Evolutionary conservation across 2,329 filamentous ascomycete genomes (phyloP).

Genomic region (Xylaria sp.): DNA sequence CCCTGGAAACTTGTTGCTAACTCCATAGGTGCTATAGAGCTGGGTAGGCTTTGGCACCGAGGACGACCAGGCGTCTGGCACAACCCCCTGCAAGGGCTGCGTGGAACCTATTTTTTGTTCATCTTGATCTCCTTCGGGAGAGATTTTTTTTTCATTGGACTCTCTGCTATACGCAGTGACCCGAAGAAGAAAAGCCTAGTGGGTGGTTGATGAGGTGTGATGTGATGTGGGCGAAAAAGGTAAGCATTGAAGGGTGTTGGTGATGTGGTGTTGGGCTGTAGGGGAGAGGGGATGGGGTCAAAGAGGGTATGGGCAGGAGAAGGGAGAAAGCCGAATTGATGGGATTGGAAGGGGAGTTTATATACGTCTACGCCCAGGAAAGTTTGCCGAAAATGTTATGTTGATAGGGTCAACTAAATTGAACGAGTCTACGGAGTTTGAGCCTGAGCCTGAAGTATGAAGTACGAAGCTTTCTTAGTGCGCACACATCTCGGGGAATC

Average conservation of each 20-base stretch:
- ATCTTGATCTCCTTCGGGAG: background rate
- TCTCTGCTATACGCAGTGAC: background rate
- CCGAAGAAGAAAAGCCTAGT: background rate
- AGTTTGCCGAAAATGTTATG: background rate
- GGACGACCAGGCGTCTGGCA: background rate
- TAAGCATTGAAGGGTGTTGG: background rate
- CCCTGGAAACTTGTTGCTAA: background rate
- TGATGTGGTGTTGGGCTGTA: background rate
- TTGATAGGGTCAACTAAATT: no score
- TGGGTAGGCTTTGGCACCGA: background rate
- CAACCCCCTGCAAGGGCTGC: background rate
- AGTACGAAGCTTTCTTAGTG: no score
- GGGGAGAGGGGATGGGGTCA: background rate
- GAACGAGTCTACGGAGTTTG: no score
- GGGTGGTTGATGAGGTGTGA: background rate
- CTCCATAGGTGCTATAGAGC: background rate
- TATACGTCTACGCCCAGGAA: background rate
- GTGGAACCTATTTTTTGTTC: background rate
- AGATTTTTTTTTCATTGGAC: slow-evolving; percentile 1
- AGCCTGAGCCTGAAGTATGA: no score
- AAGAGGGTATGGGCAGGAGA: background rate
- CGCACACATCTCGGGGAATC: no score
- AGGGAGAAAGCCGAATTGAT: background rate
- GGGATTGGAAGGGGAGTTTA: background rate
- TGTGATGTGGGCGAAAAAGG: background rate